phyloP scores from a whole-genome alignment of 257 asterid genomes.

The Solanum tacnaense region DNA sequence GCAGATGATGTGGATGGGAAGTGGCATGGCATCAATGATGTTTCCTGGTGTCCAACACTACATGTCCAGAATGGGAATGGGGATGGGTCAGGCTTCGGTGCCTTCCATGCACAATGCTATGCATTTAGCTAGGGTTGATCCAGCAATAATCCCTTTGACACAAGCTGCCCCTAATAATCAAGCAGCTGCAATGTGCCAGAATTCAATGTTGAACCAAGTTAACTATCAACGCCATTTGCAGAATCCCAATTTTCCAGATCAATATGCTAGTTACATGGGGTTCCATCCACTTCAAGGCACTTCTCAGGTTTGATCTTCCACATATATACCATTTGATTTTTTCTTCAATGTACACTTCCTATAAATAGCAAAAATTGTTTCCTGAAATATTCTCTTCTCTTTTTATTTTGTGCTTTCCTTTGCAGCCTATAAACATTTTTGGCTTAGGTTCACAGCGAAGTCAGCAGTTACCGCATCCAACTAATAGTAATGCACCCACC shows the following conservation, averaged over 20 bases:
- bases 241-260: constrained; percentile 35
- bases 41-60: constrained; percentile 62
- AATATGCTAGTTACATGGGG: constrained; percentile 52
- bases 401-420: background rate
- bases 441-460: constrained; percentile 39
- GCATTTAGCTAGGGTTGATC: constrained; percentile 43
- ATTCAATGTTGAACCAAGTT: constrained; percentile 19
- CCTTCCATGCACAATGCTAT: constrained; percentile 47
- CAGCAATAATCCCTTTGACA: constrained; percentile 11
- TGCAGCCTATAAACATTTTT: constrained; percentile 49
- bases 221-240: constrained; percentile 43
- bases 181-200: constrained; percentile 29
- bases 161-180: background rate
- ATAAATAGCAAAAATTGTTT: background rate
- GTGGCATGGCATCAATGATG: constrained; percentile 76
- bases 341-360: background rate
- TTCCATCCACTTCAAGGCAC: constrained; percentile 40
- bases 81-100: constrained; percentile 38
- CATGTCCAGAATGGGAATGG: constrained; percentile 59
- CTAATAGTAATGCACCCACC: constrained; percentile 25
- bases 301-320: constrained; percentile 36
- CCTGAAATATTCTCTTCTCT: background rate
- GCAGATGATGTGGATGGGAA: constrained; percentile 88
- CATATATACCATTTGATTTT: background rate
- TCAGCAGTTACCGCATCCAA: constrained; percentile 16